Evolutionary conservation across 768 basidiomycete genomes (phyloP), one percentile per base, ranked within the genome.

Genomic region (Pisolithus tinctorius): DNA sequence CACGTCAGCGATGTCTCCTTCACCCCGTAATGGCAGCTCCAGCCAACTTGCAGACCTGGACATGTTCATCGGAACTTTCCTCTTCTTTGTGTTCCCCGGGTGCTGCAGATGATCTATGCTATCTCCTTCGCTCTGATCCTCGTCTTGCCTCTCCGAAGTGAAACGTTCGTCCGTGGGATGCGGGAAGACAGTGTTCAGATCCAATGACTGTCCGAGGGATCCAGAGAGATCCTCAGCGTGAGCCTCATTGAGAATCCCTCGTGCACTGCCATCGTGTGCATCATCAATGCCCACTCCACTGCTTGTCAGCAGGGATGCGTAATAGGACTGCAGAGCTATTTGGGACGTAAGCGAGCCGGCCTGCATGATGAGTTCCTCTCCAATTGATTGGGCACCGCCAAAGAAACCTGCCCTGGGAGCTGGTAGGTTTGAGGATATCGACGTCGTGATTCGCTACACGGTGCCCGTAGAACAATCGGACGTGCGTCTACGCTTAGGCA

Each of bases 31-130:
- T 34, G 34, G 34, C 34, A 34, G 62, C 51, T 78, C 76, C 41
- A 74, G 75, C 49, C 75, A 74, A 41, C 65, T 69, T 42, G 63
- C 66, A 37, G 69, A 64, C 47, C 71, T 69, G 14, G 72, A 65
- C 49, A 71, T 62, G 64, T 87, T 84, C 36, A 80, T 78, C 1
- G 90, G 89, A 3, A 92, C 88, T 64, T 92, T 92, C 45, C 89
- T 76, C 71, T 92, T 92, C 79, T 92, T 92, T 45, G 87, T 86
- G 60, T 92, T 92, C 7, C 84, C 84, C 3, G 83, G 87, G 56
- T 88, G 88, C 54, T 79, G 82, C 29, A 83, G 67, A 58, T 86
- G 83, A 63, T 88, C 85, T 14, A 75, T 61, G 57, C 82, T 83
- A 60, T 86, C 86, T 20, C 74, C 80, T 55, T 80, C 82, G 9